Conservation (phyloP, 2,329 filamentous ascomycete genomes). For the Fusarium subglutinans region DNA sequence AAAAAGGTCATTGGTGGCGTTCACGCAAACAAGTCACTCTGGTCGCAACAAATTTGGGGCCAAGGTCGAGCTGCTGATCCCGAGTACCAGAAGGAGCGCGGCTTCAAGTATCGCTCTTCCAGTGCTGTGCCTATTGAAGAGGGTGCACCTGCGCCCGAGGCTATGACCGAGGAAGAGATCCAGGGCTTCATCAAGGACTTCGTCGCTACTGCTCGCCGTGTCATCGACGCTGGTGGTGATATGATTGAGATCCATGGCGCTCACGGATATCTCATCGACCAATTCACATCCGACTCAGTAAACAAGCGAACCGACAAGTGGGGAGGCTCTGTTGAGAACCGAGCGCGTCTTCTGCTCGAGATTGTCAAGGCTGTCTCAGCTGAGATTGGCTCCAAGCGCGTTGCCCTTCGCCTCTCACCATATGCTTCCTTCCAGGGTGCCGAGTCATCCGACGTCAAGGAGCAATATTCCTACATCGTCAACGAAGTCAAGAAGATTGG, state of each 20-base stretch:
- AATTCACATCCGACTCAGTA: conserved; percentile 58
- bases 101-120: conserved; percentile 43
- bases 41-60: conserved; percentile 43
- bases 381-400: conserved; percentile 47
- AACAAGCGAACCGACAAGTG: conserved; percentile 60
- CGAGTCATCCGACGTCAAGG: conserved; percentile 30
- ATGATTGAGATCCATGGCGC: conserved; percentile 42
- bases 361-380: conserved; percentile 51
- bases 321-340: conserved; percentile 64
- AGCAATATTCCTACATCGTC: conserved; percentile 40
- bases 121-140: conserved; percentile 22
- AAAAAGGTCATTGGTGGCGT: conserved; percentile 41
- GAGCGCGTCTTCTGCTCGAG: conserved; percentile 60
- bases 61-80: conserved; percentile 36
- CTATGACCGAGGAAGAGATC: conserved; percentile 18
- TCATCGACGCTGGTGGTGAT: conserved; percentile 18
- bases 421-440: conserved; percentile 42
- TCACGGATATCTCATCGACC: conserved; percentile 66
- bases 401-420: conserved; percentile 53
- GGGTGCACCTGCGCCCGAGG: not conserved
- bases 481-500: conserved; percentile 43
- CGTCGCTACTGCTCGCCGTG: conserved; percentile 8
- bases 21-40: conserved; percentile 43
- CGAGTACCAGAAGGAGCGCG: conserved; percentile 34
- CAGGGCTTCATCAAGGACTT: conserved; percentile 14